A percentile compares a stretch with the other conserved stretches of the same genome.
These are phyloP conservation scores for Bolboschoenus planiculmis DNA, from an alignment of 176 grass and related monocot species.

Conservation along the genomic window DNA sequence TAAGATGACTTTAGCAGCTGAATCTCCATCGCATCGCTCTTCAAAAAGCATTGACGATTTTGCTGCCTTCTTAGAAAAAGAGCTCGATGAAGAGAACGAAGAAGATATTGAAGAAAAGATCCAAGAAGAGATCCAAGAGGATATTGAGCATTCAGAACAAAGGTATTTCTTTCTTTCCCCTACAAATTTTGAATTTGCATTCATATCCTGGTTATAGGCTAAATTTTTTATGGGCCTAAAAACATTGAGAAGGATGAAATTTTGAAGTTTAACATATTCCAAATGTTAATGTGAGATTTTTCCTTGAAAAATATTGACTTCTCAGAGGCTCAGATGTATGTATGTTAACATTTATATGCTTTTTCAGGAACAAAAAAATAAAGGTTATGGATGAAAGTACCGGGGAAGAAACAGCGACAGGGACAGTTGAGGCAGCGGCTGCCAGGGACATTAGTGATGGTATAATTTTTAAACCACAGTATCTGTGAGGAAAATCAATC, in stretches of 20 bases:
- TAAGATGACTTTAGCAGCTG: constrained; percentile 50
- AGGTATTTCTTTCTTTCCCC: constrained; percentile 20
- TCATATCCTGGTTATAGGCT: neutral
- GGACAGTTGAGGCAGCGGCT: neutral
- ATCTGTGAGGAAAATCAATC: neutral
- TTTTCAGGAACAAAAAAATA: neutral
- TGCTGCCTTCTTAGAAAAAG: constrained; percentile 46
- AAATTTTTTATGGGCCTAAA: neutral
- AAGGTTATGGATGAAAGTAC: neutral
- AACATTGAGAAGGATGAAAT: neutral
- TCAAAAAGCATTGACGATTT: constrained; percentile 51
- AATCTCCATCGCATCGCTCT: constrained; percentile 9
- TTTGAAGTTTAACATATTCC: neutral
- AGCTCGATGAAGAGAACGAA: constrained; percentile 30
- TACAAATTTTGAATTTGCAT: neutral
- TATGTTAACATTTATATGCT: neutral
- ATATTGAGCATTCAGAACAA: constrained; percentile 16
- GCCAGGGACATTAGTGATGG: neutral
- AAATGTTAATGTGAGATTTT: neutral
- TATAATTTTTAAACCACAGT: neutral
- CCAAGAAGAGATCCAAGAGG: neutral
- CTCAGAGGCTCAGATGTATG: neutral
- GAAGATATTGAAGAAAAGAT: constrained; percentile 13
- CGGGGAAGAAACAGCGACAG: neutral
- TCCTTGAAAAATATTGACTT: neutral